Evolutionary conservation across 106 monocot genomes (phyloP).

Genomic region (Amphibolis antarctica): DNA sequence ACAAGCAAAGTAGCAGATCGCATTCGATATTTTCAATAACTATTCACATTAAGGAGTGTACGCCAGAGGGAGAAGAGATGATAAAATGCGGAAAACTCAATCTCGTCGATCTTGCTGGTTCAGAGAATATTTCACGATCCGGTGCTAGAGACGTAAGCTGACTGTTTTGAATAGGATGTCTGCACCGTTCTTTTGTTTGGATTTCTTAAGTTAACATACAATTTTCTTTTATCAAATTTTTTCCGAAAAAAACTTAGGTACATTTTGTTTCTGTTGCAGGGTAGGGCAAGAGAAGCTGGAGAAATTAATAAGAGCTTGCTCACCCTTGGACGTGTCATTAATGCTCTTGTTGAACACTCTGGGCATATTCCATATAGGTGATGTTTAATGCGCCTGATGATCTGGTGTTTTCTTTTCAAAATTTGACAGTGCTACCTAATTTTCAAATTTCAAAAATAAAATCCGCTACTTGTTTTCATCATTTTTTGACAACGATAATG

Average conservation of each 20-base stretch:
- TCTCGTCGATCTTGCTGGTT: conserved; percentile 95
- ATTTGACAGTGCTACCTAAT: no score
- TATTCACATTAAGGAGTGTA: conserved; percentile 73
- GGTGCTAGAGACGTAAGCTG: conserved; percentile 79
- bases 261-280: conserved; percentile 34
- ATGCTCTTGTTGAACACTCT: conserved; percentile 92
- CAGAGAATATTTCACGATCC: conserved; percentile 70
- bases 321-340: conserved; percentile 94
- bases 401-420: background rate
- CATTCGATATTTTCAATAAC: conserved; percentile 92
- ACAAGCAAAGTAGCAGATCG: conserved; percentile 91
- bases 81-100: conserved; percentile 92
- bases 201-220: no score
- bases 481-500: no score
- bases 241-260: no score
- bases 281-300: conserved; percentile 93
- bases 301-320: conserved; percentile 97
- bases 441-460: no score
- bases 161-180: background rate
- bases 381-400: background rate
- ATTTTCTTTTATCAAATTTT: no score
- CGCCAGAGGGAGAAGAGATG: conserved; percentile 79
- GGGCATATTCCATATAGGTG: conserved; percentile 91
- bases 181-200: no score
- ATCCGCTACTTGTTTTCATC: no score